Evolutionary conservation across 2,329 filamentous ascomycete species (phyloP).

Genomic region (Coniella vitis): DNA sequence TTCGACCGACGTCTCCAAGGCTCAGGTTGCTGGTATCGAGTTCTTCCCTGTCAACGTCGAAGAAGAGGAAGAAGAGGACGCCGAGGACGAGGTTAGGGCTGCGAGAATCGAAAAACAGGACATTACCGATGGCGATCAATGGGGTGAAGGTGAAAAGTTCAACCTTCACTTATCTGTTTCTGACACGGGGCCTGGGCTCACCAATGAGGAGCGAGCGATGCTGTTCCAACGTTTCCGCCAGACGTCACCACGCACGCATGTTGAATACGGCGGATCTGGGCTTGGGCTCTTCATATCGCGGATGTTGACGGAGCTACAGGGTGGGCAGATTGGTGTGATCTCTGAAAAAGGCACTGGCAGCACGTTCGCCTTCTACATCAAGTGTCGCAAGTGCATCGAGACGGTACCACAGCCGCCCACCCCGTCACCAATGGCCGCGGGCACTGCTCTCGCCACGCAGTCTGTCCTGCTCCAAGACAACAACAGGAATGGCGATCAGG

Average conservation of each 20-base stretch:
- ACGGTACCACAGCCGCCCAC: neutral
- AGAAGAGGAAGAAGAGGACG: constrained; percentile 23
- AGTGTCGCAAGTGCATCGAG: constrained; percentile 44
- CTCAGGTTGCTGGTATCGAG: constrained; percentile 32
- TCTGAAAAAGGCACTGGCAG: constrained; percentile 62
- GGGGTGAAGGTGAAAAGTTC: constrained; percentile 65
- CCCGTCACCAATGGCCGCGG: neutral
- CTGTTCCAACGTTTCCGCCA: constrained; percentile 77
- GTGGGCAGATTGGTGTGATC: constrained; percentile 68
- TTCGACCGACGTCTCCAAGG: constrained; percentile 43
- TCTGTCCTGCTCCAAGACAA: neutral
- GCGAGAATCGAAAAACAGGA: constrained; percentile 19
- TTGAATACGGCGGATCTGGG: constrained; percentile 73
- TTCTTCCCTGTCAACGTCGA: constrained; percentile 42
- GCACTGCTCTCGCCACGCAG: neutral
- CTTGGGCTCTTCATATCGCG: constrained; percentile 73
- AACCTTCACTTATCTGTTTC: constrained; percentile 67
- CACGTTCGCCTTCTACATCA: constrained; percentile 72
- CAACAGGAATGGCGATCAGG: neutral
- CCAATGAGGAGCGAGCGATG: constrained; percentile 61
- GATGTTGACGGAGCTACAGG: constrained; percentile 69
- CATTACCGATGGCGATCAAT: constrained; percentile 51
- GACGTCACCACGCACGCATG: constrained; percentile 67
- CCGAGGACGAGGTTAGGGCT: too few relatives aligned
- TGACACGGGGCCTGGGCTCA: constrained; percentile 67